Evolutionary conservation across 805 yeast species (phyloP).

Genomic region (Candida stauntonica): DNA sequence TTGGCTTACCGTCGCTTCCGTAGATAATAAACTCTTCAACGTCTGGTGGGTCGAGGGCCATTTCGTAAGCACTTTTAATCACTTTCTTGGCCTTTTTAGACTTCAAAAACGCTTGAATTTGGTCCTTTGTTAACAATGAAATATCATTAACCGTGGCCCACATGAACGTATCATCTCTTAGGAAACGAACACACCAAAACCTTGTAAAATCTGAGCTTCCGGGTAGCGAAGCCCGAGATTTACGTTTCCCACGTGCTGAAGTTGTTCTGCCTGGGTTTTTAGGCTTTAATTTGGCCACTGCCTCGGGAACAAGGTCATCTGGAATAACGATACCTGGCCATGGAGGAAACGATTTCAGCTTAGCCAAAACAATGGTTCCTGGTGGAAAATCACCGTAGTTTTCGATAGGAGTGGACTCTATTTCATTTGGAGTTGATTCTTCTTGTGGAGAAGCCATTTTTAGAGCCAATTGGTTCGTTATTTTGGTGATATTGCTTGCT

Average conservation of each 20-base stretch:
- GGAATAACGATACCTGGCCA: conserved; percentile 88
- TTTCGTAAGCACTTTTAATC: conserved; percentile 46
- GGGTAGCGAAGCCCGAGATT: no score
- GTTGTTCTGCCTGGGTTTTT: no score
- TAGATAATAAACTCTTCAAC: conserved; percentile 40
- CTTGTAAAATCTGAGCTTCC: conserved; percentile 4
- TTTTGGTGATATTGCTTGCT: no score
- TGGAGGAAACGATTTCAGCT: conserved; percentile 81
- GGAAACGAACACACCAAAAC: conserved; percentile 57
- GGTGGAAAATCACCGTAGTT: conserved; percentile 34
- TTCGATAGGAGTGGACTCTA: conserved; percentile 1
- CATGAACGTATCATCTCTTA: conserved; percentile 67
- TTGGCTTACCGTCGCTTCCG: conserved; percentile 40
- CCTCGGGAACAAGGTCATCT: conserved; percentile 52
- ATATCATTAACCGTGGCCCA: conserved; percentile 59
- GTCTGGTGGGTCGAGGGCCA: conserved; percentile 49
- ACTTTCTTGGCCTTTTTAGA: conserved; percentile 39
- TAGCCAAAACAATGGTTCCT: conserved; percentile 63
- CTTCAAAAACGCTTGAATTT: conserved; percentile 37
- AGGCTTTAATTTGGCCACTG: conserved; percentile 48
- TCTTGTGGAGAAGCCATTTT: no score
- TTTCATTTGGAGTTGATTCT: background rate
- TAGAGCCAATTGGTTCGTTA: no score
- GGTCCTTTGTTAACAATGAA: conserved; percentile 38
- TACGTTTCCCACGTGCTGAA: no score